These are phyloP conservation scores for Suhomyces tanzawaensis DNA, from an alignment of 805 yeast species.

Conservation along the genomic window DNA sequence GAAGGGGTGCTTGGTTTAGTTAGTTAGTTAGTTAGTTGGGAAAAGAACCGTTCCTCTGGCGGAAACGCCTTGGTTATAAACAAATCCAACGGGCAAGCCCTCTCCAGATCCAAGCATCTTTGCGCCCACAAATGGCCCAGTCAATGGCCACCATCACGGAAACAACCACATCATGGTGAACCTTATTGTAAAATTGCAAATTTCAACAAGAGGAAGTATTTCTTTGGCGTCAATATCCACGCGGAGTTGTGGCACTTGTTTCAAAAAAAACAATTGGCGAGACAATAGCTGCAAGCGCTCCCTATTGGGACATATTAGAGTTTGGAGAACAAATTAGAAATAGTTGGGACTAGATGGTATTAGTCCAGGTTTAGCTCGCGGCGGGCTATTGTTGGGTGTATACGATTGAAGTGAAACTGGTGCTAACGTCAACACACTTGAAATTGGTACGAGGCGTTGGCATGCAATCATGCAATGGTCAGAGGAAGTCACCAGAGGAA, in stretches of 20 bases:
- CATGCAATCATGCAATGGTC: too few species aligned
- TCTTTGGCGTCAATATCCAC: not conserved
- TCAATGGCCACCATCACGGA: not conserved
- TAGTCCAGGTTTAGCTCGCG: too few species aligned
- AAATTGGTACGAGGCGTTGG: too few species aligned
- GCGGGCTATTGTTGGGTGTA: too few species aligned
- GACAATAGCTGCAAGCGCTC: not conserved
- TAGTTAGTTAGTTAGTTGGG: conserved; percentile 2
- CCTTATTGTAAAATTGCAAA: conserved; percentile 4
- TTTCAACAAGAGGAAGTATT: not conserved
- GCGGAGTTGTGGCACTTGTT: not conserved
- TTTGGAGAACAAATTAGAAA: not conserved
- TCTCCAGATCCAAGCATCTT: not conserved
- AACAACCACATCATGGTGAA: not conserved
- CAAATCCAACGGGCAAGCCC: conserved; percentile 1
- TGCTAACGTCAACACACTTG: too few species aligned
- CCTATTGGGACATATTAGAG: not conserved
- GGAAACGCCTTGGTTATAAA: conserved; percentile 2
- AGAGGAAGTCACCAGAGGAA: too few species aligned
- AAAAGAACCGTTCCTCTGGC: not conserved
- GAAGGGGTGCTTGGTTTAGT: not conserved
- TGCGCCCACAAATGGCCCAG: not conserved
- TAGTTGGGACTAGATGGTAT: too few species aligned
- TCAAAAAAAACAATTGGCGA: not conserved
- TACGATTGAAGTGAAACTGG: too few species aligned